These are phyloP conservation scores for Triticum turgidum DNA, from an alignment of 176 grass and related monocot genomes.

Conservation along the genomic window DNA sequence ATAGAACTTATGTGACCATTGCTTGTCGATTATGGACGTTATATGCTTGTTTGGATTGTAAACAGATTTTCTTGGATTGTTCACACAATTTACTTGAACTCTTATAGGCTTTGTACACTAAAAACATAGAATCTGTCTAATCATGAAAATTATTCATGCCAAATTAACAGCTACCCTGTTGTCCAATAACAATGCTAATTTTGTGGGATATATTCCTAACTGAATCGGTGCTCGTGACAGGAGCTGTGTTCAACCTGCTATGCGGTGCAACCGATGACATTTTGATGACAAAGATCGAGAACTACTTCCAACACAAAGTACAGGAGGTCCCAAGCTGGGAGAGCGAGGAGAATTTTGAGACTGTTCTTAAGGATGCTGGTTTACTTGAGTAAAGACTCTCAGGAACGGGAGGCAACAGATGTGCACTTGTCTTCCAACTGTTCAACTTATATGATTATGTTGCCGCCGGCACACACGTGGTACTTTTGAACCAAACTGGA, in stretches of 20 bases:
- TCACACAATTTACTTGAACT: background rate
- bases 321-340: constrained; percentile 69
- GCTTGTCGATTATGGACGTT: background rate
- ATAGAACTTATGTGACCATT: background rate
- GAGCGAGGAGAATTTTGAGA: constrained; percentile 81
- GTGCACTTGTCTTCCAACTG: too few relatives aligned
- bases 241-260: constrained; percentile 94
- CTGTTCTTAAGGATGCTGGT: constrained; percentile 85
- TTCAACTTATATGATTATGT: background rate
- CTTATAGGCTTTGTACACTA: too few relatives aligned
- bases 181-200: background rate
- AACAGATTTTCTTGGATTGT: background rate
- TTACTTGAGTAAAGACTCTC: constrained; percentile 45
- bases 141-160: background rate
- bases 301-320: constrained; percentile 67
- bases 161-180: background rate
- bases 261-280: constrained; percentile 56
- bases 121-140: background rate
- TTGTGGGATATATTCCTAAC: background rate
- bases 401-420: background rate
- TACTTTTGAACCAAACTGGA: constrained; percentile 5
- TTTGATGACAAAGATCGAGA: constrained; percentile 90
- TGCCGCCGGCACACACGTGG: background rate
- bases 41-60: background rate
- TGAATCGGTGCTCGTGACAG: constrained; percentile 49